Conservation (phyloP, 2,329 filamentous ascomycete genomes). For the Phoma sp. region DNA sequence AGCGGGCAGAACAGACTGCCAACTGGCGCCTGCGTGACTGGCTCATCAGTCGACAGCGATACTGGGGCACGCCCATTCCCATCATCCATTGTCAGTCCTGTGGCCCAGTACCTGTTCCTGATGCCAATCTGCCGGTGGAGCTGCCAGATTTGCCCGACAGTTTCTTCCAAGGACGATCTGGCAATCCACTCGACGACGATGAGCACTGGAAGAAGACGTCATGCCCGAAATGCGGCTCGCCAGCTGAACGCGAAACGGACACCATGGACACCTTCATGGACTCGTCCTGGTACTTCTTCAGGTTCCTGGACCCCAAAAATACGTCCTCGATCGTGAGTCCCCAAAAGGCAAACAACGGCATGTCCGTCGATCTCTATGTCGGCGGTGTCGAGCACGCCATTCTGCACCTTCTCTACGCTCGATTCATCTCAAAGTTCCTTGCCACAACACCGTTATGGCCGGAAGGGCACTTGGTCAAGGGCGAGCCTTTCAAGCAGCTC, state of each 20-base stretch:
- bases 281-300: conserved; percentile 91
- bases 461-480: conserved; percentile 46
- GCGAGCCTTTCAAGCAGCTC: conserved; percentile 82
- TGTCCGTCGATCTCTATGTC: conserved; percentile 87
- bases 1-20: conserved; percentile 67
- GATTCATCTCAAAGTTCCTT: conserved; percentile 90
- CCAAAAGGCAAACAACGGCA: conserved; percentile 59
- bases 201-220: conserved; percentile 75
- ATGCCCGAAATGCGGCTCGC: conserved; percentile 74
- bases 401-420: conserved; percentile 84
- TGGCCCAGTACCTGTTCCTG: conserved; percentile 79
- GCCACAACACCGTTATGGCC: conserved; percentile 60
- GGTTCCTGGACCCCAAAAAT: conserved; percentile 77
- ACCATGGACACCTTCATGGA: conserved; percentile 98
- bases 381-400: conserved; percentile 92
- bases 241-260: conserved; percentile 83
- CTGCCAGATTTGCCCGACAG: conserved; percentile 73
- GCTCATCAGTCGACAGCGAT: conserved; percentile 89
- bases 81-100: conserved; percentile 82
- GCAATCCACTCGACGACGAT: conserved; percentile 77
- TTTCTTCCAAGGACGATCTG: conserved; percentile 71
- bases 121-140: conserved; percentile 75
- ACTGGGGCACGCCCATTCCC: conserved; percentile 90
- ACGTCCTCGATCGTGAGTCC: conserved; percentile 65
- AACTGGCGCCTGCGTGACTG: conserved; percentile 87